Base-by-base conservation (phyloP, 2,329 filamentous ascomycete genomes). In the Thelonectria discophora region DNA sequence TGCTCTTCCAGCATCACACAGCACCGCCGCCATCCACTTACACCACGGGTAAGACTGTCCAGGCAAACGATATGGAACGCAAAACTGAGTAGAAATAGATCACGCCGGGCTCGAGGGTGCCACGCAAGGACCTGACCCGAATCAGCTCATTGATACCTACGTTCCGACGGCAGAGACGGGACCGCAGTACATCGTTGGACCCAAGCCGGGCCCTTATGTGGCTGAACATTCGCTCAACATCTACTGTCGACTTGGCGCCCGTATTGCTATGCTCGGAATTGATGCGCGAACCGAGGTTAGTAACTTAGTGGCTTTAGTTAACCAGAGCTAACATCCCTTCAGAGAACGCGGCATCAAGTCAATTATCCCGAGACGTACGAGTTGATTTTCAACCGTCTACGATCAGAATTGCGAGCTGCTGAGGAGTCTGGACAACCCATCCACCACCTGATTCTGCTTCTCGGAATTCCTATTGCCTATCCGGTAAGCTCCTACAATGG, bases 1-100 rank as follows among this genome's bases (percentile, higher is more conserved):
- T 98, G 85, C 86, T 99, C 10, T 99, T 99, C 78, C 95, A 99
- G 79, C 95, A 99, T 70, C 94, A 97, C 72, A 80, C 96, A 51
- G 87, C 94, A 12, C 94, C 94, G 1, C 93, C 94, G 0, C 82
- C 85, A 64, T 94, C 91, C 30, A 97, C 94, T 1, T 97, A 90
- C 75, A 97, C 93, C 12, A 58, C 64, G 20, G 69, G 69, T 72
- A 71, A 27, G 66, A 42, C 18, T 34, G 11, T 18, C 15, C 30
- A 10, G 11, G 32, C 24, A n/a, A 24, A 12, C 20, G 12, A n/a
- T 13, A 30, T n/a, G 2, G 18, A 54, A 20, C 24, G 42, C 11
- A 13, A 20, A 32, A 30, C 64, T 73, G 37, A 73, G 51, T 5
- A 13, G 13, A 13, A 8, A 6, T 39, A 74, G 73, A 74, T 40